Evolutionary conservation across 768 basidiomycete genomes (phyloP).

Genomic region (Podaxis sp.): DNA sequence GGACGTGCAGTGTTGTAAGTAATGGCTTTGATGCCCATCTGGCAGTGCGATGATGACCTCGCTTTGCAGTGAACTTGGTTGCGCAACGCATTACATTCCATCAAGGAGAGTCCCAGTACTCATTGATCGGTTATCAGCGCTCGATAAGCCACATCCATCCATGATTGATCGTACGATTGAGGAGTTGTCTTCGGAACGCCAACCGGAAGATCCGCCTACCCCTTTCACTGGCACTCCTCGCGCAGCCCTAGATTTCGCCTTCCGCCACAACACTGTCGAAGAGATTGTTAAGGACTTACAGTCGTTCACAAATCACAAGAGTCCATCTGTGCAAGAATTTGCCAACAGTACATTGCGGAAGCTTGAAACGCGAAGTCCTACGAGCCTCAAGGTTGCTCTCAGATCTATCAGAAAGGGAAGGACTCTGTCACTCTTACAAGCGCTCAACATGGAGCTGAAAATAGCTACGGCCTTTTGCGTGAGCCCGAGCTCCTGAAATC

Average conservation of each 20-base stretch:
- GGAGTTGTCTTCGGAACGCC: constrained; percentile 69
- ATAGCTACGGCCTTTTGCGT: constrained; percentile 91
- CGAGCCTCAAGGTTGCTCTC: constrained; percentile 88
- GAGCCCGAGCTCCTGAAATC: constrained; percentile 30
- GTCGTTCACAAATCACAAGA: constrained; percentile 32
- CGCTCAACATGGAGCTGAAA: constrained; percentile 79
- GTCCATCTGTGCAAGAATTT: constrained; percentile 59
- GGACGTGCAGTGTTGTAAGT: constrained; percentile 88
- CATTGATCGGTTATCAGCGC: constrained; percentile 57
- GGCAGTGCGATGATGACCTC: constrained; percentile 6
- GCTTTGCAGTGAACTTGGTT: constrained; percentile 70
- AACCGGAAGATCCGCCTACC: constrained; percentile 47
- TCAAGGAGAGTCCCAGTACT: constrained; percentile 70
- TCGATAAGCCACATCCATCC: constrained; percentile 39
- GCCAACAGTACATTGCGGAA: constrained; percentile 62
- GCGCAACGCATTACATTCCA: constrained; percentile 92
- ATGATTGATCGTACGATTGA: constrained; percentile 54
- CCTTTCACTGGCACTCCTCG: constrained; percentile 60
- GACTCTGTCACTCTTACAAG: constrained; percentile 54
- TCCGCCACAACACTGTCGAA: constrained; percentile 67
- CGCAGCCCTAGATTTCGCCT: constrained; percentile 76
- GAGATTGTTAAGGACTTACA: constrained; percentile 59
- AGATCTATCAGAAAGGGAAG: constrained; percentile 72
- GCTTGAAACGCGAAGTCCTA: constrained; percentile 77
- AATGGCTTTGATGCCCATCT: constrained; percentile 4